Evolutionary conservation across 371 early-diverging fungal genomes (phyloP).

Genomic region (Mucor saturninus): DNA sequence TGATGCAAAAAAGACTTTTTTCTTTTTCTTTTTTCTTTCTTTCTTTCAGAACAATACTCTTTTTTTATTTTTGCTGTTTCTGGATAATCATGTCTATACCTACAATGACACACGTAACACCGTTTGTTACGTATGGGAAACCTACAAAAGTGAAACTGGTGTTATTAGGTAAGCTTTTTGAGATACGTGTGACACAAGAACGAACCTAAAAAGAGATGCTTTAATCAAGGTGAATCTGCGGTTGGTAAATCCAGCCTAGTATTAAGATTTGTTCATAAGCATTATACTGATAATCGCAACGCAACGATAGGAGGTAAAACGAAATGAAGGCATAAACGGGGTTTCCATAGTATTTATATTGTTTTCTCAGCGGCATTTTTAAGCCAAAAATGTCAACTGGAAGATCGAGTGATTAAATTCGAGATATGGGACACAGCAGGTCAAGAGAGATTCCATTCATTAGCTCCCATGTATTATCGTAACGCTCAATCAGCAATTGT

Average conservation of each 20-base stretch:
- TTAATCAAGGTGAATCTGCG: conserved; percentile 70
- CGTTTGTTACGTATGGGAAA: conserved; percentile 11
- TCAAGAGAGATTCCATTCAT: conserved; percentile 85
- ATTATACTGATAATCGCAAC: conserved; percentile 93
- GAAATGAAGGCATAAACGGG: no score
- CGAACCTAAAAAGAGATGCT: no score
- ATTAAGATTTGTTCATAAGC: conserved; percentile 87
- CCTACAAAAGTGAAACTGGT: conserved; percentile 62
- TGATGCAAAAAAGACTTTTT: neutral
- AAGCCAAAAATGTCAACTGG: conserved; percentile 75
- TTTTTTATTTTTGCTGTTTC: conserved; percentile 6
- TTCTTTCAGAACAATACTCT: conserved; percentile 8
- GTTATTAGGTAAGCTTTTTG: conserved; percentile 60
- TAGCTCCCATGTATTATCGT: conserved; percentile 99
- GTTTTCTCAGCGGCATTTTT: conserved; percentile 73
- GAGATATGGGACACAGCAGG: conserved; percentile 96
- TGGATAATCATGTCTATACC: neutral
- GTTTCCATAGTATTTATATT: neutral
- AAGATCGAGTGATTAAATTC: conserved; percentile 81
- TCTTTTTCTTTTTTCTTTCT: conserved; percentile 1
- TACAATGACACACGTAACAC: conserved; percentile 34
- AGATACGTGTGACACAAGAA: neutral
- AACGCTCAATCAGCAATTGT: conserved; percentile 96
- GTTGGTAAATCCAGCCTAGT: conserved; percentile 86
- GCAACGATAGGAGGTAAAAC: conserved; percentile 91